These are phyloP conservation scores for Hypoxylon subgilvum DNA, from an alignment of 495 filamentous ascomycete species.

Conservation along the genomic window DNA sequence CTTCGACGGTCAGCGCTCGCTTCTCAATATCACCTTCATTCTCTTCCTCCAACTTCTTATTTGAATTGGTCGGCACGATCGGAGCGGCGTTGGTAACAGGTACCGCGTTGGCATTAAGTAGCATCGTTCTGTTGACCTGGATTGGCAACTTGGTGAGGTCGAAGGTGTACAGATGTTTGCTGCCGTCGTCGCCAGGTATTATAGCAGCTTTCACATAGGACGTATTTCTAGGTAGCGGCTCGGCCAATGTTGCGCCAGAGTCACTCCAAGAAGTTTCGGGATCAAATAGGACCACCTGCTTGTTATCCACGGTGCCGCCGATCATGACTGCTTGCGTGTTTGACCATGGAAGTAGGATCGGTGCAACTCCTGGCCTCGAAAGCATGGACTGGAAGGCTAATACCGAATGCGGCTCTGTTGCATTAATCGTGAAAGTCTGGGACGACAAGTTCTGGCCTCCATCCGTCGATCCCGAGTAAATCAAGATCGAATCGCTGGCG, in stretches of 20 bases:
- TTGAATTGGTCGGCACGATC: slow-evolving; percentile 26
- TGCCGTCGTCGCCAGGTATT: slow-evolving; percentile 73
- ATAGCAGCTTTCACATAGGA: slow-evolving; percentile 63
- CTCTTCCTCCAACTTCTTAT: background rate
- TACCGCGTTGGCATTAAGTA: slow-evolving; percentile 54
- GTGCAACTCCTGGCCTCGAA: slow-evolving; percentile 68
- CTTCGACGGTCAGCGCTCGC: slow-evolving; percentile 55
- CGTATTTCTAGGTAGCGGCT: slow-evolving; percentile 60
- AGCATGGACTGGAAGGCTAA: slow-evolving; percentile 54
- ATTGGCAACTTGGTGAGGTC: slow-evolving; percentile 81
- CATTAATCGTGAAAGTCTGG: slow-evolving; percentile 76
- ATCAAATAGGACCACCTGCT: slow-evolving; percentile 69
- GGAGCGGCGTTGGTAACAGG: slow-evolving; percentile 52
- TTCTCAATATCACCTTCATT: slow-evolving; percentile 19
- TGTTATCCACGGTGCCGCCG: slow-evolving; percentile 72
- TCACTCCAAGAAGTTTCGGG: slow-evolving; percentile 61
- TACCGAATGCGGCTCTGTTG: slow-evolving; percentile 64
- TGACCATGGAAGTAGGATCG: slow-evolving; percentile 80
- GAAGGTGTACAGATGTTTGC: slow-evolving; percentile 82
- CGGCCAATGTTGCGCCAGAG: slow-evolving; percentile 65
- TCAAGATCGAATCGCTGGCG: slow-evolving; percentile 70
- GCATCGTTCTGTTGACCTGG: slow-evolving; percentile 67
- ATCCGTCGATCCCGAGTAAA: slow-evolving; percentile 79
- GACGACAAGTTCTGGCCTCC: slow-evolving; percentile 62
- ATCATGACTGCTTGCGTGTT: slow-evolving; percentile 73